Evolutionary conservation across 495 filamentous ascomycete genomes (phyloP).

Genomic region (Gamarada debralockiae): DNA sequence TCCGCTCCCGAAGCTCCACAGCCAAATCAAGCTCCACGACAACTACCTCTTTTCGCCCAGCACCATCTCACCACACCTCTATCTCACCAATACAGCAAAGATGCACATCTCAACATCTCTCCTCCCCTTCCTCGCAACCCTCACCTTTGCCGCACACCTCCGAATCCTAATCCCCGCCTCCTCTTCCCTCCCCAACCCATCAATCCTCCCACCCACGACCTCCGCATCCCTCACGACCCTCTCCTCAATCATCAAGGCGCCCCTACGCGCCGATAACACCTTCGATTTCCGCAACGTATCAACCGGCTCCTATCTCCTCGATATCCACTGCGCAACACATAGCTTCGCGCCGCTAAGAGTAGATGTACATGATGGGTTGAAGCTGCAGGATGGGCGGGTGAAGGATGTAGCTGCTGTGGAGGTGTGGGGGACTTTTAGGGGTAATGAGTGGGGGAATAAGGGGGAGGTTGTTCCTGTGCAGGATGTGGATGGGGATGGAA

Average conservation of each 20-base stretch:
- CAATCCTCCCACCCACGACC: constrained; percentile 59
- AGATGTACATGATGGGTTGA: constrained; percentile 55
- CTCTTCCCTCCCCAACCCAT: constrained; percentile 48
- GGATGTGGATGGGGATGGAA: constrained; percentile 4
- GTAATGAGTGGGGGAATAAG: constrained; percentile 82
- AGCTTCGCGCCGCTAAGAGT: constrained; percentile 72
- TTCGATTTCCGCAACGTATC: constrained; percentile 70
- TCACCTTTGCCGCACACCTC: constrained; percentile 31
- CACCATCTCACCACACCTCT: neutral
- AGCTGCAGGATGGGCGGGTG: constrained; percentile 37
- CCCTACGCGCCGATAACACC: constrained; percentile 58
- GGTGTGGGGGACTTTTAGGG: constrained; percentile 84
- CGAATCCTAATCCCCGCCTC: constrained; percentile 46
- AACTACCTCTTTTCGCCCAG: neutral
- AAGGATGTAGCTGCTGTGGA: constrained; percentile 40
- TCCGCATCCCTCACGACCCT: constrained; percentile 65
- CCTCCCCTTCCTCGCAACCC: constrained; percentile 21
- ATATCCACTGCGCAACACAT: constrained; percentile 69
- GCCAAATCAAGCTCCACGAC: neutral
- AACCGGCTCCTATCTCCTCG: constrained; percentile 70
- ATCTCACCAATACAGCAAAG: constrained; percentile 7
- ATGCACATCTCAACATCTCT: constrained; percentile 23
- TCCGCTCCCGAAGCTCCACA: neutral
- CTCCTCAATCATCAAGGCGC: constrained; percentile 41
- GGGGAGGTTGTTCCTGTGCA: constrained; percentile 53